A percentile compares a stretch with the other conserved stretches of the same genome.
These are phyloP conservation scores for Phalaenopsis equestris DNA, from an alignment of 106 monocot species.

Conservation along the genomic window DNA sequence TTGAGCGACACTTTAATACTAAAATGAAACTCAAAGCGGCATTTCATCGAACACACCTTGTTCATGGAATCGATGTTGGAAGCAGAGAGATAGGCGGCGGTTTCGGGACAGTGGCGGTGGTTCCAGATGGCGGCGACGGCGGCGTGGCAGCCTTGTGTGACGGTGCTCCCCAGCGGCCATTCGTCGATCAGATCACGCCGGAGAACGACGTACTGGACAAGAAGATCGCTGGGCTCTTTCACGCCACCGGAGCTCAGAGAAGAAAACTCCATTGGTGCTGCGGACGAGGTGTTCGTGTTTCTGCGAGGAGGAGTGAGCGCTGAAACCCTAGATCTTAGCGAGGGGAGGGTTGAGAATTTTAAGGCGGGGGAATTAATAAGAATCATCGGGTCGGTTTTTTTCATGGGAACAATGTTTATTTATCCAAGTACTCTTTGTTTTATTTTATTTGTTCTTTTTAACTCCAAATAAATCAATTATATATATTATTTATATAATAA, in stretches of 20 bases:
- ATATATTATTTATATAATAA: no score
- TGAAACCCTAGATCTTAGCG: background rate
- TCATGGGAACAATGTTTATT: no score
- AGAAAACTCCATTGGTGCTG: background rate
- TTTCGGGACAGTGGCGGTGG: slow-evolving; percentile 52
- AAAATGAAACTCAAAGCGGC: slow-evolving; percentile 7
- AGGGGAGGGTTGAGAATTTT: background rate
- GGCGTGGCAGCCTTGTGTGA: slow-evolving; percentile 92
- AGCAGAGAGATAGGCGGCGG: slow-evolving; percentile 48
- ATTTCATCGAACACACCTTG: slow-evolving; percentile 75
- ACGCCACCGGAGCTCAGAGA: background rate
- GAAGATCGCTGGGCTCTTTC: slow-evolving; percentile 21
- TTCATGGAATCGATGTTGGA: slow-evolving; percentile 71
- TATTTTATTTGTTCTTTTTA: no score
- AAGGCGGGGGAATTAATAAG: background rate
- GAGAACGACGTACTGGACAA: slow-evolving; percentile 96
- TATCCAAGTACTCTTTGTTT: no score
- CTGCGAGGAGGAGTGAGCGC: background rate
- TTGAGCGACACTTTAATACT: no score
- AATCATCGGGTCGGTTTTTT: background rate
- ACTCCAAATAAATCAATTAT: no score
- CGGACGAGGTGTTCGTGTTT: background rate
- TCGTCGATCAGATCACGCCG: slow-evolving; percentile 82
- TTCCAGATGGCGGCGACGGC: slow-evolving; percentile 82
- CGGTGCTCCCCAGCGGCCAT: slow-evolving; percentile 88